Percentiles rank a stretch among this genome's conserved stretches.
Conservation (phyloP, 805 yeast genomes). For the Candida ficus region DNA sequence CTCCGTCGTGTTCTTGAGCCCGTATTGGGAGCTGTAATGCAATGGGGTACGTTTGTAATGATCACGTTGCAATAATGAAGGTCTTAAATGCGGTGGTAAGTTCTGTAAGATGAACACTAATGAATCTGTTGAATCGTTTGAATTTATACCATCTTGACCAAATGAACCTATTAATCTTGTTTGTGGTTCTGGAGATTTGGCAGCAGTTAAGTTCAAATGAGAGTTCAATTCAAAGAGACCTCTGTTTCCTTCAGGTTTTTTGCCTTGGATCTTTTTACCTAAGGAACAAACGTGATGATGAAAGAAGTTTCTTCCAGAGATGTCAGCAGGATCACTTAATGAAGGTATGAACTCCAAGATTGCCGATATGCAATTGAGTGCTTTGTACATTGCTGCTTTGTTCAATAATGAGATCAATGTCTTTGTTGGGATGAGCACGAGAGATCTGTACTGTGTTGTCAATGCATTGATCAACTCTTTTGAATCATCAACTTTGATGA, state of each 20-base stretch:
- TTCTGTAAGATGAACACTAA: constrained; percentile 53
- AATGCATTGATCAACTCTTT: constrained; percentile 38
- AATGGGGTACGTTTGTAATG: constrained; percentile 78
- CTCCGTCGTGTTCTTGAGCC: constrained; percentile 58
- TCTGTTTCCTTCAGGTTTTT: constrained; percentile 4
- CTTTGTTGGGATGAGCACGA: constrained; percentile 49
- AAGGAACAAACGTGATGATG: constrained; percentile 78
- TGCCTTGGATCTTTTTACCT: constrained; percentile 51
- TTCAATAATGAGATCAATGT: constrained; percentile 56
- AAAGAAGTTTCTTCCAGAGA: constrained; percentile 77
- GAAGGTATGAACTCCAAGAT: constrained; percentile 46
- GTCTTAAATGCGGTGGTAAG: constrained; percentile 48
- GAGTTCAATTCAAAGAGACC: constrained; percentile 11
- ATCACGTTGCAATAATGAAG: constrained; percentile 61
- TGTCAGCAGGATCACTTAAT: constrained; percentile 61
- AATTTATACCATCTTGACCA: constrained; percentile 59
- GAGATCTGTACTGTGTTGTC: constrained; percentile 37
- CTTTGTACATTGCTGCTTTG: constrained; percentile 53
- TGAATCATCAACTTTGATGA: constrained; percentile 41
- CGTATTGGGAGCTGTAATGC: constrained; percentile 87
- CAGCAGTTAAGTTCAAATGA: constrained; percentile 27
- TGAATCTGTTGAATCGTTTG: constrained; percentile 55
- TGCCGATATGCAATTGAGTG: constrained; percentile 53
- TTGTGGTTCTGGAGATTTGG: constrained; percentile 48
- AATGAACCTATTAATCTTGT: constrained; percentile 46